Evolutionary conservation across 768 basidiomycete genomes (phyloP), one percentile per base, ranked within the genome.

Genomic region (Daedalea quercina): DNA sequence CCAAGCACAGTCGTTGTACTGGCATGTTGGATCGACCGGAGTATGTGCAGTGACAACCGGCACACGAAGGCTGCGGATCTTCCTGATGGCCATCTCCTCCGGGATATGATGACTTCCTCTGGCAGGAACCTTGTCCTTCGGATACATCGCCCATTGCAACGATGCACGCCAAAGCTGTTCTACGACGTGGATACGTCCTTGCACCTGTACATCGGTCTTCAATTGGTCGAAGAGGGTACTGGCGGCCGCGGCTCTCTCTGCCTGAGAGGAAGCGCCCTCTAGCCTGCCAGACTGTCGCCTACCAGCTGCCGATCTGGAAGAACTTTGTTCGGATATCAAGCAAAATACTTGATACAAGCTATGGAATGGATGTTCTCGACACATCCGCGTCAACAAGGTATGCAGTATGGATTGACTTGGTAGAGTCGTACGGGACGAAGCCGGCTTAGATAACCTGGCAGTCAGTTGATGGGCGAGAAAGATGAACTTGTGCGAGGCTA

Each of bases 401-500:
- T 85, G 81, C 4, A 98, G 74, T 54, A 75, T 80, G 20, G 67
- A 60, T 61, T 93, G 90, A 50, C 40, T 67, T 56, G 4, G 68
- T 15, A 11, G 4, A 54, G 33, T 69, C 33, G 63, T 45, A 22
- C 64, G 60, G 24, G 65, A 50, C 9, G 65, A 57, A 3, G 52
- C 34, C 3, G 73, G 53, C 42, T 71, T 78, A 12, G 85, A 79
- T 26, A 98, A 75, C 8, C 94, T 81, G n/a, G 95, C 94, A 0
- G 93, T 84, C 3, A 99, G 80, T 69, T 99, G 96, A 69, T 94
- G 92, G 9, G 91, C 84, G 50, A 98, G 76, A 67, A 93, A 91
- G 42, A 95, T 78, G 62, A 97, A 87, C 67, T 98, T 98, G 54
- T 81, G 77, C 0, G 94, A 90, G 0, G 94, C 89, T 35, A 94